Conservation (phyloP, 768 basidiomycete genomes). For the Xerocomellus intermedius region DNA sequence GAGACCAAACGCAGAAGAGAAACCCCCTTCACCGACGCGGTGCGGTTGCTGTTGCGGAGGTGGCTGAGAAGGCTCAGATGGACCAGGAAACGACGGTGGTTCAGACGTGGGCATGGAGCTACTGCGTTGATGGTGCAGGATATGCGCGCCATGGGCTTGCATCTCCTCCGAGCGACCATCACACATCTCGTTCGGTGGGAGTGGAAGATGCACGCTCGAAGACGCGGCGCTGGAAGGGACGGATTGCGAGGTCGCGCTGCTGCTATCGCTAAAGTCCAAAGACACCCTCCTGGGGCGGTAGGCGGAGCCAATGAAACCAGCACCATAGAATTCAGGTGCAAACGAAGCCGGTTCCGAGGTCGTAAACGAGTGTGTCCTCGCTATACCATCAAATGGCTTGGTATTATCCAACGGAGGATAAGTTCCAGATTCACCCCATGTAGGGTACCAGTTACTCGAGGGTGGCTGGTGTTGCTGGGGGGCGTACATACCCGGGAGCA, state of each 20-base stretch:
- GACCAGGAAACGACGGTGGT: constrained; percentile 2
- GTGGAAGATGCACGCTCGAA: constrained; percentile 51
- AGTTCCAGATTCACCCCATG: constrained; percentile 27
- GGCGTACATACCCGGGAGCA: constrained; percentile 18
- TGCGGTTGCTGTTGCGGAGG: constrained; percentile 13
- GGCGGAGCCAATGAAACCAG: constrained; percentile 20
- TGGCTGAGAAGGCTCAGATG: constrained; percentile 6
- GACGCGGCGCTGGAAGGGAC: constrained; percentile 55
- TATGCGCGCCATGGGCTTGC: constrained; percentile 16
- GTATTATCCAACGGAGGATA: constrained; percentile 29
- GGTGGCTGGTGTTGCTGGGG: constrained; percentile 19
- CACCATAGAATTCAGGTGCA: constrained; percentile 19
- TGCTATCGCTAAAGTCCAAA: constrained; percentile 43
- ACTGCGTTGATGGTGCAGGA: constrained; percentile 19
- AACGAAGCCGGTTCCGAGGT: constrained; percentile 25
- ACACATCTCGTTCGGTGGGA: constrained; percentile 28
- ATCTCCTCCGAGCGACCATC: constrained; percentile 31
- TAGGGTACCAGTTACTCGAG: constrained; percentile 21
- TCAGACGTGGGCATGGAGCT: constrained; percentile 17
- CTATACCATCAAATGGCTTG: constrained; percentile 24
- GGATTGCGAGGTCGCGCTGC: constrained; percentile 42
- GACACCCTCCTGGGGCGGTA: constrained; percentile 35
- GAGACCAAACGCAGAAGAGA: constrained; percentile 68
- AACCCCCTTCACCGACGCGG: constrained; percentile 36
- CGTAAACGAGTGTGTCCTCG: constrained; percentile 18